These are phyloP conservation scores for Fusarium sororula DNA, from an alignment of 2,329 filamentous ascomycete species.

Conservation along the genomic window DNA sequence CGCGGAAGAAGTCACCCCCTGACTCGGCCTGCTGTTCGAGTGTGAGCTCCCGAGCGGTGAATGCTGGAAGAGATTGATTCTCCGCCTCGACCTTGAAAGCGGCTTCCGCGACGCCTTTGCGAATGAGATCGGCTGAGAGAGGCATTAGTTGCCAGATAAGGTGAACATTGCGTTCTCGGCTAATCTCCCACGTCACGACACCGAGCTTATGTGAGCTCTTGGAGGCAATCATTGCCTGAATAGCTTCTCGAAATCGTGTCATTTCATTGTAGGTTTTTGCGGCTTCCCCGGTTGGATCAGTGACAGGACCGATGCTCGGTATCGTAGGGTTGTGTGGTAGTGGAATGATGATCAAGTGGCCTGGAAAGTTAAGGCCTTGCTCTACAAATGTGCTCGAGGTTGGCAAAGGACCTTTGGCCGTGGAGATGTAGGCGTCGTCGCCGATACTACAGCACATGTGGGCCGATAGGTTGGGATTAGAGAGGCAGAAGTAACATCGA, in stretches of 20 bases:
- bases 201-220: slow-evolving; percentile 71
- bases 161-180: slow-evolving; percentile 81
- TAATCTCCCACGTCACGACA: slow-evolving; percentile 92
- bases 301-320: slow-evolving; percentile 66
- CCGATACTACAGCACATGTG: slow-evolving; percentile 93
- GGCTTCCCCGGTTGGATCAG: slow-evolving; percentile 62
- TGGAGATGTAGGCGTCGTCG: slow-evolving; percentile 87
- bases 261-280: slow-evolving; percentile 79
- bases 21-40: slow-evolving; percentile 58
- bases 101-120: slow-evolving; percentile 80
- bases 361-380: slow-evolving; percentile 76
- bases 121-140: slow-evolving; percentile 72
- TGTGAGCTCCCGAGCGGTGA: slow-evolving; percentile 59
- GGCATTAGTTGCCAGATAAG: slow-evolving; percentile 95
- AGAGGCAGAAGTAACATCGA: slow-evolving; percentile 94
- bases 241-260: slow-evolving; percentile 77
- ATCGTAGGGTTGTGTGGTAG: slow-evolving; percentile 83
- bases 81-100: slow-evolving; percentile 90
- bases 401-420: slow-evolving; percentile 88
- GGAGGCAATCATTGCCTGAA: slow-evolving; percentile 81
- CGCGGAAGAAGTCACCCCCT: slow-evolving; percentile 77
- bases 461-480: slow-evolving; percentile 81
- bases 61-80: slow-evolving; percentile 68
- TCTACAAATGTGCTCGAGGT: slow-evolving; percentile 72
- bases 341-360: slow-evolving; percentile 91